Percentiles rank a stretch among this genome's conserved stretches.
Conservation (phyloP, 441 rosid species). For the Syzygium syzygioides region DNA sequence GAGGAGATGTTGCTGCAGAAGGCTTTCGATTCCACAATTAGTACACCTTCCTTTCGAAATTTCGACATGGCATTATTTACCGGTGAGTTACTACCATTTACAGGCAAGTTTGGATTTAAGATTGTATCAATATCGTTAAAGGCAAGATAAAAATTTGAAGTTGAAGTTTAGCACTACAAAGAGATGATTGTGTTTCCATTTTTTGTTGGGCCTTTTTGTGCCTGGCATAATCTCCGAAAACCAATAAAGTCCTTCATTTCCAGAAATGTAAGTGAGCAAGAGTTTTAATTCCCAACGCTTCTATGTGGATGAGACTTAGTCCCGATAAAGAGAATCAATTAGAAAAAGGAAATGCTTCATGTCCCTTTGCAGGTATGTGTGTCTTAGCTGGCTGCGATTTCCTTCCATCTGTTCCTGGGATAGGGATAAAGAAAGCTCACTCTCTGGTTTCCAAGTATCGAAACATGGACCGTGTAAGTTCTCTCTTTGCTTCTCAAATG, state of each 20-base stretch:
- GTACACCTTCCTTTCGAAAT: constrained; percentile 53
- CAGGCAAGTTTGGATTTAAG: constrained; percentile 5
- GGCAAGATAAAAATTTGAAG: not conserved
- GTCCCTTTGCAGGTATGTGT: constrained; percentile 61
- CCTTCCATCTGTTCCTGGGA: constrained; percentile 84
- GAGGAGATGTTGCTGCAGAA: constrained; percentile 60
- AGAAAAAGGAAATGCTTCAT: not conserved
- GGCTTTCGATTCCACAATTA: constrained; percentile 38
- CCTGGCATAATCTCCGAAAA: not conserved
- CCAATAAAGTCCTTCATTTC: not conserved
- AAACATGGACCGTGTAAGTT: constrained; percentile 73
- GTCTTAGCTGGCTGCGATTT: constrained; percentile 92
- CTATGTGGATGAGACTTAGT: not conserved
- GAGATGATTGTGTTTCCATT: not conserved
- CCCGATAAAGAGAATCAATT: not conserved
- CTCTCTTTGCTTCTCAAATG: not conserved
- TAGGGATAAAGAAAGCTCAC: constrained; percentile 74
- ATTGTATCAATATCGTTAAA: not conserved
- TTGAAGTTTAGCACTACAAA: not conserved
- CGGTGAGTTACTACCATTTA: constrained; percentile 29
- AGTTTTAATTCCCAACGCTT: not conserved
- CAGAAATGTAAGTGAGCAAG: not conserved
- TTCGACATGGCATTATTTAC: constrained; percentile 52
- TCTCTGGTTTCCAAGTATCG: constrained; percentile 61
- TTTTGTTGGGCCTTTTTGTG: not conserved